A percentile compares a stretch with the other conserved stretches of the same genome.
Evolutionary conservation across 345 rosid species (phyloP).

Genomic region (Anacardium occidentale): DNA sequence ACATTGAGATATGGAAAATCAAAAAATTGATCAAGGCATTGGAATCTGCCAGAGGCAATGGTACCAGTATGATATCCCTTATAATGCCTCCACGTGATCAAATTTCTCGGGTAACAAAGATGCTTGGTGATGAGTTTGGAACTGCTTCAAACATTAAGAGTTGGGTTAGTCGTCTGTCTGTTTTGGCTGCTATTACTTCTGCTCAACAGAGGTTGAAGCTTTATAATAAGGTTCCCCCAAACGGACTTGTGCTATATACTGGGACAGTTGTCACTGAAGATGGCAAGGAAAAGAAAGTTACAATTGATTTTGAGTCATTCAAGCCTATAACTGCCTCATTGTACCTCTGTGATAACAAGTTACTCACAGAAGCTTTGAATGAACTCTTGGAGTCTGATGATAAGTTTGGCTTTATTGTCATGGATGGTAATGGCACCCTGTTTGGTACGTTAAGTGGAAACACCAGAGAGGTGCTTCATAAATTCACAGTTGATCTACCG

Average conservation of each 20-base stretch:
- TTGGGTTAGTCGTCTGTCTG: conserved; percentile 87
- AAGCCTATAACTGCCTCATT: conserved; percentile 89
- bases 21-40: conserved; percentile 85
- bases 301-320: conserved; percentile 89
- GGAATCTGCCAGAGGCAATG: conserved; percentile 91
- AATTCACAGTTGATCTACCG: conserved; percentile 83
- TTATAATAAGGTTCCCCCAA: conserved; percentile 85
- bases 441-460: conserved; percentile 93
- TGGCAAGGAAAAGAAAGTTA: conserved; percentile 92
- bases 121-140: conserved; percentile 94
- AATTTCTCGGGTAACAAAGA: conserved; percentile 83
- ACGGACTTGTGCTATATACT: conserved; percentile 86
- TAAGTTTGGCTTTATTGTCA: conserved; percentile 86
- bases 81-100: conserved; percentile 98
- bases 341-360: conserved; percentile 85
- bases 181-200: conserved; percentile 88
- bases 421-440: conserved; percentile 91
- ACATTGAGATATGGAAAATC: conserved; percentile 94
- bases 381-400: conserved; percentile 91
- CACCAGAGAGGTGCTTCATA: conserved; percentile 87
- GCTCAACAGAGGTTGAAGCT: conserved; percentile 93
- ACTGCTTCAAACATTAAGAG: conserved; percentile 95
- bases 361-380: conserved; percentile 80
- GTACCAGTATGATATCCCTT: conserved; percentile 95
- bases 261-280: conserved; percentile 82